A percentile compares a stretch with the other conserved stretches of the same genome.
phyloP scores from a whole-genome alignment of 306 rosid genomes.

The Styphnolobium japonicum region DNA sequence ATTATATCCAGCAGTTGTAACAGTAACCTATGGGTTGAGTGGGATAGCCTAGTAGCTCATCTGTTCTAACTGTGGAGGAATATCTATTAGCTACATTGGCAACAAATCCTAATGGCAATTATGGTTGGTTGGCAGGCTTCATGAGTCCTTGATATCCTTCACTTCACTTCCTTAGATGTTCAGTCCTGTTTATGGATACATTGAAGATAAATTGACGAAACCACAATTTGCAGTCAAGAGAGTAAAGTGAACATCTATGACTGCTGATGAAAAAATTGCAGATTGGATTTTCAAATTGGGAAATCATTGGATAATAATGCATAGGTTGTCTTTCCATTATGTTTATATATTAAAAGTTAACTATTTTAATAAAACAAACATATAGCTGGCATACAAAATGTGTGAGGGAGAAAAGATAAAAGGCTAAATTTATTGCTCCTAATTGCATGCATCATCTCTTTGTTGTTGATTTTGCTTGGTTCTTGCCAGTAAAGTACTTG shows the following conservation, averaged over 20 bases:
- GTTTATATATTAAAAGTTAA: not conserved
- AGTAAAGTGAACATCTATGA: not conserved
- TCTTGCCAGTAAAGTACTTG: conserved; percentile 1
- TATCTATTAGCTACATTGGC: not conserved
- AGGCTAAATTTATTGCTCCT: not conserved
- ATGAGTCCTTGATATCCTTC: not conserved
- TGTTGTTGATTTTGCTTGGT: conserved; percentile 16
- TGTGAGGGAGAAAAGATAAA: not conserved
- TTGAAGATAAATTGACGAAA: not conserved
- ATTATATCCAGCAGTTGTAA: not conserved
- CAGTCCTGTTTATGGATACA: not conserved
- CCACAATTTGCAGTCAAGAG: not conserved
- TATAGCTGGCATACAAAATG: not conserved
- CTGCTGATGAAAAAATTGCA: not conserved
- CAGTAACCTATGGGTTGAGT: not conserved
- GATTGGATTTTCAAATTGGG: not conserved
- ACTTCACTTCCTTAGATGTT: not conserved
- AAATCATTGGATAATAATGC: not conserved
- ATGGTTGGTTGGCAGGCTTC: not conserved
- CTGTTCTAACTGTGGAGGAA: not conserved
- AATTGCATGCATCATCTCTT: not conserved
- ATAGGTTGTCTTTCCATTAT: not conserved
- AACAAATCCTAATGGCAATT: not conserved
- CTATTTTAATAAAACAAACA: not conserved
- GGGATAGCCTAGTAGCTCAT: not conserved